A percentile compares a stretch with the other conserved stretches of the same genome.
phyloP scores from a whole-genome alignment of 1,284 basidiomycete species.

The Leccinum griseonigrum region DNA sequence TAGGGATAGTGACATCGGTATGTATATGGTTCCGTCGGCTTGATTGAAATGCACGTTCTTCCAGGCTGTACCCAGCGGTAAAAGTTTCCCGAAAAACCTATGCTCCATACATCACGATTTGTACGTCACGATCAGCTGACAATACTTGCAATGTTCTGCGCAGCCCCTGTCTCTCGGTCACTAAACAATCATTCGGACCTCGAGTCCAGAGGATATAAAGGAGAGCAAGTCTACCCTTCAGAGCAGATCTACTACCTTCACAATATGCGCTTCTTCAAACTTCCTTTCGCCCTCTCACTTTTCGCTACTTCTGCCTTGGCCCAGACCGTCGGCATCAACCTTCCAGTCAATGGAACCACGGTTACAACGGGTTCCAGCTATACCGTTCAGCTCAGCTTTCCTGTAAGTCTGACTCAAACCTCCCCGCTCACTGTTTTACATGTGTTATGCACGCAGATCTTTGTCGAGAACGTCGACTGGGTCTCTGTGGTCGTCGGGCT shows the following conservation, averaged over 20 bases:
- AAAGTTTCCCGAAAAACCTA: neutral
- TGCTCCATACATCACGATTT: neutral
- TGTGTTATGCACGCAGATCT: neutral
- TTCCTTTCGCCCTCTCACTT: neutral
- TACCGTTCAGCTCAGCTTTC: neutral
- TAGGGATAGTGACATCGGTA: neutral
- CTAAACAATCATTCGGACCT: neutral
- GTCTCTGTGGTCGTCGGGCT: neutral
- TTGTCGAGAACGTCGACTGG: neutral
- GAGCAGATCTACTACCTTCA: neutral
- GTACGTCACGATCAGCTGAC: neutral
- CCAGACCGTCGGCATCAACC: neutral
- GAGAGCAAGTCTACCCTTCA: neutral
- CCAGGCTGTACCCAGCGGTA: neutral
- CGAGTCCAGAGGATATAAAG: neutral
- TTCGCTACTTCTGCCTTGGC: neutral
- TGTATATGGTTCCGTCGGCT: neutral
- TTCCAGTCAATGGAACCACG: neutral
- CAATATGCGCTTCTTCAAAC: conserved; percentile 1
- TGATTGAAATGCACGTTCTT: neutral
- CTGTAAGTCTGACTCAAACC: neutral
- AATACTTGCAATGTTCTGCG: neutral
- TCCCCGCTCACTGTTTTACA: neutral
- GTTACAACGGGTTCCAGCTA: neutral
- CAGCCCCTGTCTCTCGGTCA: neutral